Evolutionary conservation across 1,284 basidiomycete species (phyloP).

Genomic region (Ustilago curta): DNA sequence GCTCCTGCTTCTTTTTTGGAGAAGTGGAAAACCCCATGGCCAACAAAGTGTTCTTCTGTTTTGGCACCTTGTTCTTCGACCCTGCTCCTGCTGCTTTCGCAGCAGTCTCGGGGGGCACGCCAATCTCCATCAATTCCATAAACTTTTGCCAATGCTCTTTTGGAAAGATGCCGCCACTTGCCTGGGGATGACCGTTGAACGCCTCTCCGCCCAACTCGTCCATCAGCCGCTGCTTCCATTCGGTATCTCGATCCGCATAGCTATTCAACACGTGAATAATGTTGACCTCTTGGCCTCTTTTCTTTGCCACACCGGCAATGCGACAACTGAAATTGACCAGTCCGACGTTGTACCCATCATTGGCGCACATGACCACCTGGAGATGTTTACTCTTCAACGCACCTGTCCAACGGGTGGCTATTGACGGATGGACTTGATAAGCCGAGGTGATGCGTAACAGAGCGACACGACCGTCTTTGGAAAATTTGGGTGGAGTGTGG

Average conservation of each 20-base stretch:
- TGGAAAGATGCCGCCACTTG: slow-evolving; percentile 59
- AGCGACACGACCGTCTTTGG: slow-evolving; percentile 56
- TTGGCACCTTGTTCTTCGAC: slow-evolving; percentile 23
- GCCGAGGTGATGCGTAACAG: slow-evolving; percentile 49
- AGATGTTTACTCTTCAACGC: slow-evolving; percentile 52
- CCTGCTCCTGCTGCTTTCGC: slow-evolving; percentile 1
- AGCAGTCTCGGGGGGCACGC: slow-evolving; percentile 35
- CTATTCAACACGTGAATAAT: slow-evolving; percentile 52
- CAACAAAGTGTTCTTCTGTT: slow-evolving; percentile 42
- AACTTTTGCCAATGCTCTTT: slow-evolving; percentile 46
- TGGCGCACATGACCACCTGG: slow-evolving; percentile 60
- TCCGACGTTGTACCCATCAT: slow-evolving; percentile 44
- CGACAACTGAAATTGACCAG: slow-evolving; percentile 48
- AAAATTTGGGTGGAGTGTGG: slow-evolving; percentile 58
- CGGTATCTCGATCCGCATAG: slow-evolving; percentile 47
- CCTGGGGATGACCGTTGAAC: slow-evolving; percentile 57
- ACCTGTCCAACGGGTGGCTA: slow-evolving; percentile 59
- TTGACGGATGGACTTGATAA: slow-evolving; percentile 57
- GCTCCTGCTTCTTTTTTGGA: slow-evolving; percentile 25
- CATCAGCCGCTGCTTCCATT: slow-evolving; percentile 25
- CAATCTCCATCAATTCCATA: slow-evolving; percentile 55
- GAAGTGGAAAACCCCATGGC: slow-evolving; percentile 44
- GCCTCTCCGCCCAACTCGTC: slow-evolving; percentile 29
- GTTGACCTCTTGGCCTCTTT: slow-evolving; percentile 49
- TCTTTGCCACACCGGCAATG: slow-evolving; percentile 37